Evolutionary conservation across 1,284 basidiomycete genomes (phyloP).

Genomic region (Inonotus obliquus): DNA sequence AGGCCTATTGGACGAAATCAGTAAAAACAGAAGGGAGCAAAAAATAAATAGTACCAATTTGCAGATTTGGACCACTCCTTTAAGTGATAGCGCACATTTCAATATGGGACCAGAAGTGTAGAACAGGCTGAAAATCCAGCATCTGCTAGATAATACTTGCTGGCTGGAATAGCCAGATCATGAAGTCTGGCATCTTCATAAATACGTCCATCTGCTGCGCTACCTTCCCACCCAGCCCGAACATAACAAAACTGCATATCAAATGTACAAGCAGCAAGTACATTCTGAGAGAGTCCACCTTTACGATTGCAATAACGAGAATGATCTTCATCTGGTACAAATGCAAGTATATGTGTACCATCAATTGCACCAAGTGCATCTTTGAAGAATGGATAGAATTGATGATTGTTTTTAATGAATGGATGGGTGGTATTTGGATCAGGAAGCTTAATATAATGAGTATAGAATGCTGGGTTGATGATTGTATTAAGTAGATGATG

Average conservation of each 20-base stretch:
- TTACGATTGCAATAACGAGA: constrained; percentile 30
- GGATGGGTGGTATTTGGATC: background rate
- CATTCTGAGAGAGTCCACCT: constrained; percentile 33
- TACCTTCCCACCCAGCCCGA: constrained; percentile 35
- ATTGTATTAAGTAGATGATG: background rate
- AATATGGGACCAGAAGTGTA: constrained; percentile 29
- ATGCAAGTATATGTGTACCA: constrained; percentile 33
- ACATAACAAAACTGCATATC: constrained; percentile 31
- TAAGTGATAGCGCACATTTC: constrained; percentile 32
- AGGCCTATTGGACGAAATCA: no score
- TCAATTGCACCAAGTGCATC: constrained; percentile 37
- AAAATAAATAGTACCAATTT: no score
- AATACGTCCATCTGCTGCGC: constrained; percentile 30
- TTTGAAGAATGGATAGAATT: constrained; percentile 35
- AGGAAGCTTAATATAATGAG: constrained; percentile 25
- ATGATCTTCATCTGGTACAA: constrained; percentile 22
- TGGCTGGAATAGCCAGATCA: constrained; percentile 29
- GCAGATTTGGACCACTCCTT: constrained; percentile 35
- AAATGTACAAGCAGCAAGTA: constrained; percentile 29
- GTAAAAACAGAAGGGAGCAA: no score
- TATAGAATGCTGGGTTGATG: constrained; percentile 15
- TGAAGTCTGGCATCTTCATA: constrained; percentile 24
- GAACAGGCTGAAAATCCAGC: constrained; percentile 34
- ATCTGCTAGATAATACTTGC: constrained; percentile 36
- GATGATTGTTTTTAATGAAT: constrained; percentile 28